These are phyloP conservation scores for Xylaria longipes DNA, from an alignment of 495 filamentous ascomycete genomes.

Conservation along the genomic window DNA sequence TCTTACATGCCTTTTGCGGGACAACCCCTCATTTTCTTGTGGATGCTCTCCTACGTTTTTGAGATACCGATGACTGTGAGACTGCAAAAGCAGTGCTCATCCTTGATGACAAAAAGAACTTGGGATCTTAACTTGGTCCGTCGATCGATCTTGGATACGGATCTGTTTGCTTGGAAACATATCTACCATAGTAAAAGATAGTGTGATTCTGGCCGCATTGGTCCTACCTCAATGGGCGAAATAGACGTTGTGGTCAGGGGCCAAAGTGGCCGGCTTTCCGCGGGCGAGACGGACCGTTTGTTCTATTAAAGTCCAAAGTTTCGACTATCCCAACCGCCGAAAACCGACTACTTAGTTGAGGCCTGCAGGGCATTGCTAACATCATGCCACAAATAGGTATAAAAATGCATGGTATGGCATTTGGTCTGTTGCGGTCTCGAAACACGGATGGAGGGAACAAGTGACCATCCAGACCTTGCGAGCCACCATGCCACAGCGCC, in stretches of 20 bases:
- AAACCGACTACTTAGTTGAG: slow-evolving; percentile 14
- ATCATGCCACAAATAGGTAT: slow-evolving; percentile 20
- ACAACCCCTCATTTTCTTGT: slow-evolving; percentile 26
- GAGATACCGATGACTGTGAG: background rate
- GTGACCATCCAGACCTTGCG: slow-evolving; percentile 12
- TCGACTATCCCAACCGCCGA: slow-evolving; percentile 4
- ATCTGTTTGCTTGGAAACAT: background rate
- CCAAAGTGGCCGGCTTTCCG: slow-evolving; percentile 11
- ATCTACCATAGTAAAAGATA: background rate
- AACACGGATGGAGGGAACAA: slow-evolving; percentile 15
- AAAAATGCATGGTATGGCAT: slow-evolving; percentile 12
- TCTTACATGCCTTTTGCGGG: slow-evolving; percentile 25
- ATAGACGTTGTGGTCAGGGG: background rate
- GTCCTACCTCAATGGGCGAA: background rate
- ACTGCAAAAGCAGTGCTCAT: background rate
- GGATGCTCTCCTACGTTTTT: background rate
- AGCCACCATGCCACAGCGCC: slow-evolving; percentile 7
- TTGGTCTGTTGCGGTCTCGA: slow-evolving; percentile 18
- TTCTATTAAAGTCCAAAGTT: background rate
- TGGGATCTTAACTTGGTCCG: background rate
- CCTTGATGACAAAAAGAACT: background rate
- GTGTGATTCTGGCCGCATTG: background rate
- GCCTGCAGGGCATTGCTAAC: slow-evolving; percentile 14
- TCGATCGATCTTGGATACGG: background rate
- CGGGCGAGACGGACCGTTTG: slow-evolving; percentile 10